Conservation (phyloP, 2,329 filamentous ascomycete species). For the Paraphaeosphaeria minitans region DNA sequence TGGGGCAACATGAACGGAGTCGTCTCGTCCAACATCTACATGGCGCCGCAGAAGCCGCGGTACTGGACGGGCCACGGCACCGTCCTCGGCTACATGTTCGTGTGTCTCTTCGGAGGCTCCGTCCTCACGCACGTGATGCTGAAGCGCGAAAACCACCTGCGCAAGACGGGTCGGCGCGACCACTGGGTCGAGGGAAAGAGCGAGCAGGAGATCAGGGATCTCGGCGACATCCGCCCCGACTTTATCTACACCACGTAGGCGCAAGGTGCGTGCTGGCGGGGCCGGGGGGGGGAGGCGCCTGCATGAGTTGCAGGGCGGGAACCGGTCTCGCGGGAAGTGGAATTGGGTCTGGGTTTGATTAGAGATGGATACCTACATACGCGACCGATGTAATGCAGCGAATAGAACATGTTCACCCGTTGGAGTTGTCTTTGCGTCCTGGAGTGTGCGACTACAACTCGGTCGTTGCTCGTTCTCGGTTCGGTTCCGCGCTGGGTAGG, state of each 20-base stretch:
- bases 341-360: background rate
- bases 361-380: background rate
- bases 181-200: slow-evolving; percentile 69
- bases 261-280: background rate
- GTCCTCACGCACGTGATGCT: slow-evolving; percentile 68
- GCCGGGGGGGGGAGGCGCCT: too few species aligned
- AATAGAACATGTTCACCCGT: background rate
- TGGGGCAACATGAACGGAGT: slow-evolving; percentile 94
- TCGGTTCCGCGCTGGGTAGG: too few species aligned
- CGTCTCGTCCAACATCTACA: slow-evolving; percentile 81
- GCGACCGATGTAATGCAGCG: background rate
- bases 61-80: slow-evolving; percentile 77
- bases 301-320: background rate
- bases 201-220: slow-evolving; percentile 63
- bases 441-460: too few species aligned
- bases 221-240: slow-evolving; percentile 72
- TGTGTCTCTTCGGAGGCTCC: slow-evolving; percentile 75
- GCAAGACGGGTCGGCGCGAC: slow-evolving; percentile 69
- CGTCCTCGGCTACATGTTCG: slow-evolving; percentile 73
- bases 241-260: slow-evolving; percentile 69
- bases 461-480: too few species aligned
- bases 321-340: background rate
- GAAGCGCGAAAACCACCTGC: slow-evolving; percentile 69
- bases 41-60: slow-evolving; percentile 61
- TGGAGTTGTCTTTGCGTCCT: too few species aligned